Conservation (phyloP, 2,329 filamentous ascomycete species). For the Oidium heveae region DNA sequence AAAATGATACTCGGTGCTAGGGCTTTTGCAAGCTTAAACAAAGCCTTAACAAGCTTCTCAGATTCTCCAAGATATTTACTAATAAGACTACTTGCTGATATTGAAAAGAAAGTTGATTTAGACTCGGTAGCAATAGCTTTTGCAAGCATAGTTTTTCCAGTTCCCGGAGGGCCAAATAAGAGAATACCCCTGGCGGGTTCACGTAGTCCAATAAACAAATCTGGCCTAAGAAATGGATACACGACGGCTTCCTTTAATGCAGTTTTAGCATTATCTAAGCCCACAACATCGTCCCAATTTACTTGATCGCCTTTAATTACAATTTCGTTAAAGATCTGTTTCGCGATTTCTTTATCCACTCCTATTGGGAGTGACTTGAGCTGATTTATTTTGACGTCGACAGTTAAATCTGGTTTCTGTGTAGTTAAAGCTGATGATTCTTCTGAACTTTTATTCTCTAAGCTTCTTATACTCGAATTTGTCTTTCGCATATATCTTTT, state of each 20-base stretch:
- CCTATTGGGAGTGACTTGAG: slow-evolving; percentile 60
- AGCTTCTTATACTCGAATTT: too few relatives aligned
- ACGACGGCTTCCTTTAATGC: slow-evolving; percentile 89
- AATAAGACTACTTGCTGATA: slow-evolving; percentile 79
- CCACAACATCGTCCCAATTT: slow-evolving; percentile 81
- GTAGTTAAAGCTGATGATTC: too few relatives aligned
- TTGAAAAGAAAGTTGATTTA: slow-evolving; percentile 86
- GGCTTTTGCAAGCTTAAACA: slow-evolving; percentile 72
- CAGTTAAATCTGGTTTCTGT: too few relatives aligned
- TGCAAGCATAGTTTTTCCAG: slow-evolving; percentile 94
- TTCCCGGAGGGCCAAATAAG: slow-evolving; percentile 89
- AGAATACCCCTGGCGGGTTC: slow-evolving; percentile 91
- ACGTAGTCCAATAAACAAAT: slow-evolving; percentile 83
- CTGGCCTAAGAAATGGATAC: slow-evolving; percentile 84
- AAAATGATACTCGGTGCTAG: slow-evolving; percentile 93
- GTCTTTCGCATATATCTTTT: too few relatives aligned
- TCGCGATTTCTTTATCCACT: slow-evolving; percentile 58
- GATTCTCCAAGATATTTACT: slow-evolving; percentile 92
- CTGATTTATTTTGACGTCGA: too few relatives aligned
- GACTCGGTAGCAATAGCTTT: slow-evolving; percentile 87
- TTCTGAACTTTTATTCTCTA: too few relatives aligned
- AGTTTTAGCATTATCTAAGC: slow-evolving; percentile 69
- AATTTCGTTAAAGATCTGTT: slow-evolving; percentile 88
- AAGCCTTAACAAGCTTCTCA: slow-evolving; percentile 79
- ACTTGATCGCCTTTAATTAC: slow-evolving; percentile 87